These are phyloP conservation scores for Fusarium drepaniforme DNA, from an alignment of 2,329 filamentous ascomycete genomes.

Conservation along the genomic window DNA sequence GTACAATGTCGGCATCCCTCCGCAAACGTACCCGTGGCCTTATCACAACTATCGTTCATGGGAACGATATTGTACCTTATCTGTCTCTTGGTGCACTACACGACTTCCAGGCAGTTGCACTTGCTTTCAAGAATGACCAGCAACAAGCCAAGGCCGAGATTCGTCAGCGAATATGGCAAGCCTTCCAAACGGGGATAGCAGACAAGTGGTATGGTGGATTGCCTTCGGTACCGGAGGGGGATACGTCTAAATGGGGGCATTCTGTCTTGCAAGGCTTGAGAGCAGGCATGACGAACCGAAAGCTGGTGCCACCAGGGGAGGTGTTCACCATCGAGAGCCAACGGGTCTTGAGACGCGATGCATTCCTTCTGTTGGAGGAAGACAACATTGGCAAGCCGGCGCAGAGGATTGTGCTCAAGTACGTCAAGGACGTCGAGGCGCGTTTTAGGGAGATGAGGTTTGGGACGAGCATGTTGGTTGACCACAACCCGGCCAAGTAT, in stretches of 20 bases:
- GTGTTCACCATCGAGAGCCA: constrained; percentile 80
- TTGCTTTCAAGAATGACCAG: constrained; percentile 80
- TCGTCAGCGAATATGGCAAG: constrained; percentile 73
- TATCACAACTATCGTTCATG: constrained; percentile 80
- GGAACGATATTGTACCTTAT: constrained; percentile 79
- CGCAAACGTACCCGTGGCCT: constrained; percentile 78
- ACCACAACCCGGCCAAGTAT: constrained; percentile 81
- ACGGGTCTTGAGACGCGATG: constrained; percentile 74
- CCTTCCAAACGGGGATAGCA: constrained; percentile 70
- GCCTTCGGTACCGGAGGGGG: constrained; percentile 53
- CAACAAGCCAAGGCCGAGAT: constrained; percentile 76
- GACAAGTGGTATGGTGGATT: constrained; percentile 70
- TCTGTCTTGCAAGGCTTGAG: constrained; percentile 75
- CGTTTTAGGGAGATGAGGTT: constrained; percentile 79
- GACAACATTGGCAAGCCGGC: constrained; percentile 73
- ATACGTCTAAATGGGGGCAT: constrained; percentile 78
- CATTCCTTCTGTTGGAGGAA: constrained; percentile 63
- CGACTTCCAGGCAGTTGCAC: constrained; percentile 78
- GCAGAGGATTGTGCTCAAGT: constrained; percentile 76
- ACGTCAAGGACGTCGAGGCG: constrained; percentile 77
- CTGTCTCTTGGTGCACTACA: constrained; percentile 80
- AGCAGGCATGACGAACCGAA: constrained; percentile 75
- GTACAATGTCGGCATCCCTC: constrained; percentile 77
- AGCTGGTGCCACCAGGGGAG: constrained; percentile 81
- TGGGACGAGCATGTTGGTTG: constrained; percentile 78